Conservation (phyloP, 345 rosid genomes). For the Hibiscus mutabilis region DNA sequence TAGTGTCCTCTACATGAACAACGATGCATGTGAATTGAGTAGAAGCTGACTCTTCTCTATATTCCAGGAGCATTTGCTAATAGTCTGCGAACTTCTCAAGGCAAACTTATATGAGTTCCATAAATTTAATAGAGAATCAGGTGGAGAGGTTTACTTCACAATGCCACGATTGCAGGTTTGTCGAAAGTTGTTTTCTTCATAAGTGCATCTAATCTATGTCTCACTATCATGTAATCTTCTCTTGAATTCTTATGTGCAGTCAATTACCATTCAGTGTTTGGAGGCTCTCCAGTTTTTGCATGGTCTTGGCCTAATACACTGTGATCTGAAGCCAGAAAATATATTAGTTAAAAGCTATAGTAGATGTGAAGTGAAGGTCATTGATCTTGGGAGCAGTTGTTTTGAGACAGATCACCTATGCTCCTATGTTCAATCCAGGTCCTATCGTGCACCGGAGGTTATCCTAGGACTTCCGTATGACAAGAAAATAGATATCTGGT, state of each 20-base stretch:
- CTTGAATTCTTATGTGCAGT: slow-evolving; percentile 48
- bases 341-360: slow-evolving; percentile 95
- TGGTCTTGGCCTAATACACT: slow-evolving; percentile 94
- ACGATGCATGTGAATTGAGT: slow-evolving; percentile 7
- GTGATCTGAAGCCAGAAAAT: slow-evolving; percentile 95
- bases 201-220: slow-evolving; percentile 6
- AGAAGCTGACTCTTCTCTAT: slow-evolving; percentile 3
- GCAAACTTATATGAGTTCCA: slow-evolving; percentile 98
- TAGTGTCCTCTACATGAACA: background rate
- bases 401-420: slow-evolving; percentile 96
- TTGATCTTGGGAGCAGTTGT: slow-evolving; percentile 99
- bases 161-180: slow-evolving; percentile 98
- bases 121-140: slow-evolving; percentile 93
- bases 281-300: slow-evolving; percentile 95
- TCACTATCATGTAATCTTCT: slow-evolving; percentile 22
- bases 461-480: slow-evolving; percentile 90
- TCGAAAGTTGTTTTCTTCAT: slow-evolving; percentile 14
- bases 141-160: slow-evolving; percentile 98
- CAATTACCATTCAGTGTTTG: slow-evolving; percentile 88
- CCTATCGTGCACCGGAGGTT: slow-evolving; percentile 98
- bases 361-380: slow-evolving; percentile 97
- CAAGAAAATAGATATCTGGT: slow-evolving; percentile 97
- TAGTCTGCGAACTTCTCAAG: slow-evolving; percentile 97
- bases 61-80: slow-evolving; percentile 93
- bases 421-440: slow-evolving; percentile 97